These are phyloP conservation scores for Botrytis tulipae DNA, from an alignment of 2,329 filamentous ascomycete species.

Conservation along the genomic window DNA sequence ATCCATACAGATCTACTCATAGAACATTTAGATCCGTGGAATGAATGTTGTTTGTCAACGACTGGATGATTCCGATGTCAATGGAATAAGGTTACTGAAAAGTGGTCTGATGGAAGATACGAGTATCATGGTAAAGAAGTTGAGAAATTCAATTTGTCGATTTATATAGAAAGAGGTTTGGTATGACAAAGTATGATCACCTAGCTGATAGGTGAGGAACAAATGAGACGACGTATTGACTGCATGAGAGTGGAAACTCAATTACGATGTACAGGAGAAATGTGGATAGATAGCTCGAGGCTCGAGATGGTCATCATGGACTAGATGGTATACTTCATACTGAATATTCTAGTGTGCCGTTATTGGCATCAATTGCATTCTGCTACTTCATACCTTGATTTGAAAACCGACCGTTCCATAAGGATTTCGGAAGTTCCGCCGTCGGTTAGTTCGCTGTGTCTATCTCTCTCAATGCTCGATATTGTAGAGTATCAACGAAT, in stretches of 20 bases:
- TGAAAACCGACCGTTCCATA: not conserved
- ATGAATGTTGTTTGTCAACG: not conserved
- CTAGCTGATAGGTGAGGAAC: not conserved
- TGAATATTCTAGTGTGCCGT: not conserved
- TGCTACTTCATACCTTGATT: not conserved
- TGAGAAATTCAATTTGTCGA: not conserved
- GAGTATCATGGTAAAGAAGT: not conserved
- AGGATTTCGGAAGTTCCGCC: not conserved
- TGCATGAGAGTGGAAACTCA: not conserved
- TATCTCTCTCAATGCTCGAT: not conserved
- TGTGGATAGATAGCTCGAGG: not conserved
- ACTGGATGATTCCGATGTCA: not conserved
- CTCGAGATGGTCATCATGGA: not conserved
- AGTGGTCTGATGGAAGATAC: conserved; percentile 3
- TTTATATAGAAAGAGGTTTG: not conserved
- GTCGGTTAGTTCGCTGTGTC: not conserved
- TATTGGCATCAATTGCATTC: not conserved
- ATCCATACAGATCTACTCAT: not conserved
- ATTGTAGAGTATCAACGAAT: no score
- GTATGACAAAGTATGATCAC: not conserved
- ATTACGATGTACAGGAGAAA: not conserved
- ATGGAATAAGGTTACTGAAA: not conserved
- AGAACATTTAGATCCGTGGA: not conserved
- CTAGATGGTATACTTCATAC: not conserved
- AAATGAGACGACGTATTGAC: not conserved